Evolutionary conservation across 179 eudicot species (phyloP).

Genomic region (Patellifolia procumbens): DNA sequence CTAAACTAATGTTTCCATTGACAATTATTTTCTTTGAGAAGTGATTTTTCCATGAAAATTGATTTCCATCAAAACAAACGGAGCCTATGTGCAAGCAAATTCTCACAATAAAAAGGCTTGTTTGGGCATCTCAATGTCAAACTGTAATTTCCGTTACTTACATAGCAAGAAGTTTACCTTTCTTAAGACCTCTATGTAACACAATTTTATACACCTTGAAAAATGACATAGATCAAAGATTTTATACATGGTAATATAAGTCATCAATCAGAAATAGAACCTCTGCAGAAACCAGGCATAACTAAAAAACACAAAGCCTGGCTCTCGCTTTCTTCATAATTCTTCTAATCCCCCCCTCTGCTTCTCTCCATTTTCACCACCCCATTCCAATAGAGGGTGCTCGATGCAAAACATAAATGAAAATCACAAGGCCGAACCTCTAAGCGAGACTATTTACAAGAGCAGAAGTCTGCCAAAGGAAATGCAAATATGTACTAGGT

Average conservation of each 20-base stretch:
- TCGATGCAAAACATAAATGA: neutral
- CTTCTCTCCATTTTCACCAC: neutral
- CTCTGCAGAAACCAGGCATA: conserved; percentile 20
- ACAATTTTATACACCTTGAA: conserved; percentile 24
- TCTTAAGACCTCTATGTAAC: conserved; percentile 11
- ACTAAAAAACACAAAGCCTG: conserved; percentile 25
- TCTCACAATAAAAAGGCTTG: neutral
- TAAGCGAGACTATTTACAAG: conserved; percentile 25
- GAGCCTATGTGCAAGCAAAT: too few relatives aligned
- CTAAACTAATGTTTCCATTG: conserved; percentile 1
- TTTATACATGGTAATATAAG: conserved; percentile 21
- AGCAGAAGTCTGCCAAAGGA: conserved; percentile 17
- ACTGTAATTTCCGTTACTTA: neutral
- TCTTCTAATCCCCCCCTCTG: neutral
- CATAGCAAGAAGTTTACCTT: neutral
- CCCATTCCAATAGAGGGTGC: neutral
- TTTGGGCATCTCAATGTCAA: neutral
- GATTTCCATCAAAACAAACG: too few relatives aligned
- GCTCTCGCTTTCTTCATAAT: neutral
- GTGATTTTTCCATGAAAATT: too few relatives aligned
- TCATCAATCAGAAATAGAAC: conserved; percentile 17
- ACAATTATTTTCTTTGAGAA: conserved; percentile 7
- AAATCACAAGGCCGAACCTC: conserved; percentile 23
- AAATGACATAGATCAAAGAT: neutral
- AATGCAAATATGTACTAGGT: conserved; percentile 13